phyloP scores from a whole-genome alignment of 768 basidiomycete genomes.

The Mycena amicta region DNA sequence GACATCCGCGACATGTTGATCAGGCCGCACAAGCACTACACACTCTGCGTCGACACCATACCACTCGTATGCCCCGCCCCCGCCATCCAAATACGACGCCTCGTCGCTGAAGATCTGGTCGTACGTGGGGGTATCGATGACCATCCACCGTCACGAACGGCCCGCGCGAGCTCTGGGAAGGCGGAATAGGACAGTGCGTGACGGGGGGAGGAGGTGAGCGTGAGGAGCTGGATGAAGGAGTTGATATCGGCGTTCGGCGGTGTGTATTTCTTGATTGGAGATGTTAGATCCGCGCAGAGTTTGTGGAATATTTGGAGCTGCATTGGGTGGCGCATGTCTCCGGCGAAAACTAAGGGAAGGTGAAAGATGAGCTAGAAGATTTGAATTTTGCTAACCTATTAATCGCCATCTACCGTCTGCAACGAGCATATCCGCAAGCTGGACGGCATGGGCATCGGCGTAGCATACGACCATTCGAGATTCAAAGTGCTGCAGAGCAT shows the following conservation, averaged over 20 bases:
- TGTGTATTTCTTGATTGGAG: constrained; percentile 20
- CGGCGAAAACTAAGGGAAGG: constrained; percentile 12
- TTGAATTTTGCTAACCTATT: constrained; percentile 1
- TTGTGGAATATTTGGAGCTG: constrained; percentile 10
- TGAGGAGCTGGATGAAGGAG: constrained; percentile 15
- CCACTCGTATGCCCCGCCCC: constrained; percentile 15
- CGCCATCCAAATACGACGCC: constrained; percentile 19
- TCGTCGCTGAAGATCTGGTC: constrained; percentile 22
- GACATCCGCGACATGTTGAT: constrained; percentile 21
- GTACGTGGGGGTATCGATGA: constrained; percentile 17
- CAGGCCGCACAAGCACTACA: constrained; percentile 20
- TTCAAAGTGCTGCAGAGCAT: constrained; percentile 17
- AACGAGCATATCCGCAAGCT: constrained; percentile 16
- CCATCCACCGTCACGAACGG: constrained; percentile 8
- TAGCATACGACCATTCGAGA: constrained; percentile 20
- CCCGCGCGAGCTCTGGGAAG: constrained; percentile 14
- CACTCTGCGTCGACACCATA: constrained; percentile 21
- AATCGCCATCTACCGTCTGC: constrained; percentile 20
- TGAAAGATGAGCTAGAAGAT: not conserved
- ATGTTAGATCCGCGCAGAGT: constrained; percentile 13
- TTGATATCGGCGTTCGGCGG: constrained; percentile 9
- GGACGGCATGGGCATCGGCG: constrained; percentile 17
- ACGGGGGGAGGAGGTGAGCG: constrained; percentile 16
- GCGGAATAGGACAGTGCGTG: constrained; percentile 5
- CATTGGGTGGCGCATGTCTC: constrained; percentile 3